A percentile compares a stretch with the other conserved stretches of the same genome.
phyloP scores from a whole-genome alignment of 176 grass and related monocot genomes.

The Leersia perrieri region DNA sequence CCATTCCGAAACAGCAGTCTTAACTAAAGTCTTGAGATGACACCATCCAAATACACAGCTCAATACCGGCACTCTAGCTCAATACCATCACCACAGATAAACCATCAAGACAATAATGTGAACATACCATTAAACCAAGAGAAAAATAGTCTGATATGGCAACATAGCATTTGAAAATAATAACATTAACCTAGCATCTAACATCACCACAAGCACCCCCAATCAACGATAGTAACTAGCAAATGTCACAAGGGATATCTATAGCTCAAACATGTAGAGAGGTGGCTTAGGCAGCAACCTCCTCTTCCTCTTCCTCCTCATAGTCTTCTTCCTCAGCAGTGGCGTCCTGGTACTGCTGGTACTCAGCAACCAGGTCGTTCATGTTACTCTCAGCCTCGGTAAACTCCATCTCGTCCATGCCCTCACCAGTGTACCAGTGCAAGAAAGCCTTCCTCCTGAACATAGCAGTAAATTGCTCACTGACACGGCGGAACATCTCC shows the following conservation, averaged over 20 bases:
- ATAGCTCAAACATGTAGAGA: neutral
- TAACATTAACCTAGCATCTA: constrained; percentile 24
- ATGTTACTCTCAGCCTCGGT: constrained; percentile 88
- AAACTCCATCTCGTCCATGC: constrained; percentile 98
- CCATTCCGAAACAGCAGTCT: too few species aligned
- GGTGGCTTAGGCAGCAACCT: constrained; percentile 19
- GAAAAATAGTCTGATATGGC: constrained; percentile 16
- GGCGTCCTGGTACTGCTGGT: constrained; percentile 88
- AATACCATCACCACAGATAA: constrained; percentile 29
- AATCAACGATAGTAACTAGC: neutral
- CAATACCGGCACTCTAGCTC: neutral
- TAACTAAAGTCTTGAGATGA: neutral
- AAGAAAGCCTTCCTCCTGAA: constrained; percentile 99
- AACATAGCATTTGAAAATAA: constrained; percentile 10
- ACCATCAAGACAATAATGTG: constrained; percentile 15
- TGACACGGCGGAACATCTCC: constrained; percentile 87
- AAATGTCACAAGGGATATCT: constrained; percentile 25
- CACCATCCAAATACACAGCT: neutral
- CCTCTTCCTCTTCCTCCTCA: constrained; percentile 56
- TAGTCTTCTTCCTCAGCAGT: constrained; percentile 58
- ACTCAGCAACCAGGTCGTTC: constrained; percentile 83
- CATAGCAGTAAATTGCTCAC: constrained; percentile 96
- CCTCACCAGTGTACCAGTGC: constrained; percentile 95
- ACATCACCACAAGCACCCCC: constrained; percentile 31
- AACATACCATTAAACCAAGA: constrained; percentile 26